Evolutionary conservation across 345 rosid genomes (phyloP), one percentile per base, ranked within the genome.

Genomic region (Trapa incisa): DNA sequence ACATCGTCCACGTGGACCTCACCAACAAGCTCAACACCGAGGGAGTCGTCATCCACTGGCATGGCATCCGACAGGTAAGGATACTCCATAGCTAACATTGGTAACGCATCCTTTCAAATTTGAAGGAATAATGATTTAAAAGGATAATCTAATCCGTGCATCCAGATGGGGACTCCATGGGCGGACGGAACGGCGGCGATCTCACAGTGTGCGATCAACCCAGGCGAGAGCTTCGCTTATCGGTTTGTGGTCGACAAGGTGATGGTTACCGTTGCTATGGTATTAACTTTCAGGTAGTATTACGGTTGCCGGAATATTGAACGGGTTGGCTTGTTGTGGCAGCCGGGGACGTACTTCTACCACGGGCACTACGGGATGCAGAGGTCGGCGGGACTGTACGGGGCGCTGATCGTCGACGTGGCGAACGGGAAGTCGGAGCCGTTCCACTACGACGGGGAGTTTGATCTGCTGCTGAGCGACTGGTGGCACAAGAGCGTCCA

Each of bases 301-400:
- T 22, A 22, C 29, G 29, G 29, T 22, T 22, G 29, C 29, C 29
- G 29, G 29, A 22, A 22, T 22, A 22, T 22, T 22, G 29, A 22
- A 22, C 29, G 29, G 29, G 29, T 22, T 22, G 29, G 29, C 29
- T 22, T 22, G 29, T 22, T 22, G 29, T 22, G 29, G 29, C 29
- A 22, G 29, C 29, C 92, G 0, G 97, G 97, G 73, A 93, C 97
- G 61, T 84, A 83, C 64, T 84, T 90, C 68, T 93, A 90, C 78
- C 96, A 93, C 67, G 98, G 94, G 36, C 97, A 93, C 71, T 80
- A 78, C 61, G 98, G 97, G 17, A 93, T 93, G 96, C 97, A 88
- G 74, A 85, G 98, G 75, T 84, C 91, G 61, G 93, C 89, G 11
- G 96, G 98, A 6, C 65, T 93, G 0, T 88, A 88, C 37, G 97